These are phyloP conservation scores for Tolypocladium inflatum DNA, from an alignment of 2,329 filamentous ascomycete genomes.

Conservation along the genomic window DNA sequence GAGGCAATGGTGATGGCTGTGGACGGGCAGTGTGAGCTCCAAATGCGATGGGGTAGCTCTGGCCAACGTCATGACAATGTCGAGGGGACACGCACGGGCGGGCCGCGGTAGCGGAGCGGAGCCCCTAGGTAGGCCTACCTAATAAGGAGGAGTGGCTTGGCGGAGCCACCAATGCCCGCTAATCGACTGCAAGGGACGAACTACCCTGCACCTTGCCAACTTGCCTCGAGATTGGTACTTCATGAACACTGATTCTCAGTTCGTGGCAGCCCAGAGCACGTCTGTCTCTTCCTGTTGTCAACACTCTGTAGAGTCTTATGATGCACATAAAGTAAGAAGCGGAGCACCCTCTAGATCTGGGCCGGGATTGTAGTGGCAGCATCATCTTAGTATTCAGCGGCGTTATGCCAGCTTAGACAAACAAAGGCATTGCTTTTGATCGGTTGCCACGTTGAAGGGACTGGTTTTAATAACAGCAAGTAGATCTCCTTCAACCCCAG, in stretches of 20 bases:
- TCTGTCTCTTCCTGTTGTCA: no score
- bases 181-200: not conserved
- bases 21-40: not conserved
- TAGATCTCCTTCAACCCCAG: not conserved
- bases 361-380: no score
- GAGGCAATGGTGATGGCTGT: not conserved
- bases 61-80: slow-evolving; percentile 6
- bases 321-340: no score
- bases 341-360: no score
- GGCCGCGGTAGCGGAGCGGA: not conserved
- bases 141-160: not conserved
- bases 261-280: no score
- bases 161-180: not conserved
- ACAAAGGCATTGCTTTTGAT: not conserved
- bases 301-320: no score
- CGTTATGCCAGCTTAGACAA: not conserved
- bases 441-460: no score
- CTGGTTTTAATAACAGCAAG: not conserved
- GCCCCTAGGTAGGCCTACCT: not conserved
- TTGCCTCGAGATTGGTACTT: not conserved
- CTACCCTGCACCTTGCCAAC: not conserved
- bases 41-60: not conserved
- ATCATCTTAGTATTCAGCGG: no score
- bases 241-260: no score
- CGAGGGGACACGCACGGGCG: not conserved